Percentiles rank a stretch among this genome's conserved stretches.
phyloP scores from a whole-genome alignment of 495 filamentous ascomycete species.

The Aspergillus affinis region DNA sequence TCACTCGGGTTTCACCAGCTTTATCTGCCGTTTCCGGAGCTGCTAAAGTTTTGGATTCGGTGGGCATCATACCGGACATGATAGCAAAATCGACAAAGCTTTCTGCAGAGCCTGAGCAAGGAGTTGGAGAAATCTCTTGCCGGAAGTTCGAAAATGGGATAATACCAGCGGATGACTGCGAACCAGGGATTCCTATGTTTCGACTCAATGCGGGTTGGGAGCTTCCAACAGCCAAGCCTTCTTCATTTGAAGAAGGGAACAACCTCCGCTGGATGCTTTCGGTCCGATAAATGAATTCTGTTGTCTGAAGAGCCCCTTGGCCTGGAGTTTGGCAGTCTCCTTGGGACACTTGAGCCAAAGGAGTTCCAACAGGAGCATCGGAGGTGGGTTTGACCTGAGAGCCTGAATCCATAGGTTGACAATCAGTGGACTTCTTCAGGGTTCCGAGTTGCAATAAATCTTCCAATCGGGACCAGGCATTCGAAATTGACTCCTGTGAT shows the following conservation, averaged over 20 bases:
- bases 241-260: slow-evolving; percentile 1
- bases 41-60: slow-evolving; percentile 1
- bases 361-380: background rate
- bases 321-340: background rate
- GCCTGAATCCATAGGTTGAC: background rate
- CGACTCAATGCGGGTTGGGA: slow-evolving; percentile 1
- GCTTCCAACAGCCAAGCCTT: background rate
- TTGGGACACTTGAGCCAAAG: slow-evolving; percentile 2
- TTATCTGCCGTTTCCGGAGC: background rate
- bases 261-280: slow-evolving; percentile 13
- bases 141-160: slow-evolving; percentile 31
- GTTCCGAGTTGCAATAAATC: slow-evolving; percentile 12
- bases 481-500: slow-evolving; percentile 17
- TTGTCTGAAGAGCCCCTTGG: slow-evolving; percentile 15
- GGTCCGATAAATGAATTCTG: slow-evolving; percentile 19
- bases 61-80: slow-evolving; percentile 31
- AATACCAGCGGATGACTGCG: slow-evolving; percentile 16
- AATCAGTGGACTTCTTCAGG: background rate
- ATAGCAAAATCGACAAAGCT: slow-evolving; percentile 30
- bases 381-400: background rate
- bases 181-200: slow-evolving; percentile 4
- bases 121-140: slow-evolving; percentile 14
- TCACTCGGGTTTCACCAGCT: background rate
- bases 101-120: slow-evolving; percentile 17
- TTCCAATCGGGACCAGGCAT: slow-evolving; percentile 23